phyloP scores from a whole-genome alignment of 2,329 filamentous ascomycete genomes.

The Mariannaea elegans region DNA sequence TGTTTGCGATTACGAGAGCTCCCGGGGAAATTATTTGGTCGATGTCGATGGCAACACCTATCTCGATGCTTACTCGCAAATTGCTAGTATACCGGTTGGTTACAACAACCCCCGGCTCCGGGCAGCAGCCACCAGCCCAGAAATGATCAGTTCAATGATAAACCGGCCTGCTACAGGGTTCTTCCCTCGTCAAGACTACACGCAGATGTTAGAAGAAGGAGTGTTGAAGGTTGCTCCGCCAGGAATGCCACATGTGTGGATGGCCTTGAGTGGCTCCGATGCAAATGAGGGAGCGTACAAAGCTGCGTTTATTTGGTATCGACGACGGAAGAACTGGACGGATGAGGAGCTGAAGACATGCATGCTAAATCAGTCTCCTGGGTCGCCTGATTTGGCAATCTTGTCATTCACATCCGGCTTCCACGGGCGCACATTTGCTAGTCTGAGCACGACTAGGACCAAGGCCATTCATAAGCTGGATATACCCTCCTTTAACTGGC shows the following conservation, averaged over 20 bases:
- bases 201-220: slow-evolving; percentile 74
- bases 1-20: slow-evolving; percentile 15
- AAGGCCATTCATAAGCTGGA: slow-evolving; percentile 96
- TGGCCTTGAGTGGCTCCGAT: slow-evolving; percentile 85
- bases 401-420: slow-evolving; percentile 81
- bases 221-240: slow-evolving; percentile 83
- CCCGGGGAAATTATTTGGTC: slow-evolving; percentile 16
- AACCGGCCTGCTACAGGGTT: slow-evolving; percentile 89
- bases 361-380: slow-evolving; percentile 56
- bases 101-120: slow-evolving; percentile 86
- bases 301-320: slow-evolving; percentile 91
- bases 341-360: slow-evolving; percentile 10
- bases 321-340: slow-evolving; percentile 66
- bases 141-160: slow-evolving; percentile 62
- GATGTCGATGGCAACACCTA: slow-evolving; percentile 21
- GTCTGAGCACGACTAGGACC: slow-evolving; percentile 87
- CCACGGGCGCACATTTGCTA: slow-evolving; percentile 83
- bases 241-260: slow-evolving; percentile 87
- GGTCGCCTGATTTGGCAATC: slow-evolving; percentile 78
- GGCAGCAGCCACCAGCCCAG: slow-evolving; percentile 73
- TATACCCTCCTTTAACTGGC: slow-evolving; percentile 94
- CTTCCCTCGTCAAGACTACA: slow-evolving; percentile 88
- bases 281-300: slow-evolving; percentile 95
- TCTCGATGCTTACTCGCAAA: slow-evolving; percentile 74
- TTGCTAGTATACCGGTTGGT: slow-evolving; percentile 88